Conservation (phyloP, 306 rosid species). For the Castanea sativa region DNA sequence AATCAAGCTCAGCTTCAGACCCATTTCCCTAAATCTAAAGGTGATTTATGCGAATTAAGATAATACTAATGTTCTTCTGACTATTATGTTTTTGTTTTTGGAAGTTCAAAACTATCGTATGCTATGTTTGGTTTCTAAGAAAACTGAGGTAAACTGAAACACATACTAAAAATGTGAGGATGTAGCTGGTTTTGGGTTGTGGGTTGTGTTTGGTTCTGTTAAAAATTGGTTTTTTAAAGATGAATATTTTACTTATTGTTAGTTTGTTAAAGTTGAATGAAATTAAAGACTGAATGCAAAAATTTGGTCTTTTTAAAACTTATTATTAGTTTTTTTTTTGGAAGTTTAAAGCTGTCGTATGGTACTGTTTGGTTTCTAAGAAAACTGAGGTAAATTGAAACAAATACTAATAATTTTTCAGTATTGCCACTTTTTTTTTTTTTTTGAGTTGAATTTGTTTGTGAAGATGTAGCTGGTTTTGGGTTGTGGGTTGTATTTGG, state of each 20-base stretch:
- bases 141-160: background rate
- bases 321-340: background rate
- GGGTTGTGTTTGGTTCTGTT: background rate
- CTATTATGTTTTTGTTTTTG: background rate
- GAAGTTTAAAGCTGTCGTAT: background rate
- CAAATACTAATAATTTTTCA: background rate
- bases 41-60: background rate
- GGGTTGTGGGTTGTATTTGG: background rate
- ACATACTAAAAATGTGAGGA: background rate
- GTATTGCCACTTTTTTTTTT: no score
- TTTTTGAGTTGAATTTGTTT: background rate
- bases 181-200: background rate
- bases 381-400: background rate
- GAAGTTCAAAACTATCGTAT: background rate
- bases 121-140: background rate
- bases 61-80: background rate
- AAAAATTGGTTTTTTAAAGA: background rate
- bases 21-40: slow-evolving; percentile 28
- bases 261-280: background rate
- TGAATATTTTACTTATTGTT: background rate
- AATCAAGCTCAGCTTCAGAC: slow-evolving; percentile 13
- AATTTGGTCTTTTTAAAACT: background rate
- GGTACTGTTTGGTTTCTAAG: background rate
- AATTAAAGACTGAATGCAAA: background rate
- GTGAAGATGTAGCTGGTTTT: background rate